These are phyloP conservation scores for Candida methanosorbosa DNA, from an alignment of 805 yeast genomes.

Conservation along the genomic window DNA sequence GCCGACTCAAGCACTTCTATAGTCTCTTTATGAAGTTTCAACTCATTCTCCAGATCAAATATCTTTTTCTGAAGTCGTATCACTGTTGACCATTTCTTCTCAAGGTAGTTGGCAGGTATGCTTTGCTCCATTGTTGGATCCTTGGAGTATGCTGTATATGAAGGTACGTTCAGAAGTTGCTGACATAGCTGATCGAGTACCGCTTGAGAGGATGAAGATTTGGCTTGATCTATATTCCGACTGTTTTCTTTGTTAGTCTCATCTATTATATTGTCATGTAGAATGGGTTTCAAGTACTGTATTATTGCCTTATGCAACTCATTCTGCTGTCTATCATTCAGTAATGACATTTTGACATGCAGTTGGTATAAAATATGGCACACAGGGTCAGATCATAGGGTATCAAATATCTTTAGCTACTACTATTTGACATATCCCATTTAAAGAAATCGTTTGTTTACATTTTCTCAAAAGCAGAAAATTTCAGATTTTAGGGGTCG, in stretches of 20 bases:
- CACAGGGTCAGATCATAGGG: no score
- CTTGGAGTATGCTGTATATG: no score
- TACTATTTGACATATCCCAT: no score
- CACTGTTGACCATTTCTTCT: slow-evolving; percentile 84
- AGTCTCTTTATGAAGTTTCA: slow-evolving; percentile 10
- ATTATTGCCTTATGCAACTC: slow-evolving; percentile 29
- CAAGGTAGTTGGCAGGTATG: slow-evolving; percentile 31
- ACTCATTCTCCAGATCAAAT: slow-evolving; percentile 58
- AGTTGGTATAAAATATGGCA: no score
- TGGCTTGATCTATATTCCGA: not conserved
- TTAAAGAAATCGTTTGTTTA: no score
- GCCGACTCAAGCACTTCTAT: not conserved
- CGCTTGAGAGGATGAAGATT: not conserved
- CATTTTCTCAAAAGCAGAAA: no score
- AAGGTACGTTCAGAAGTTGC: no score
- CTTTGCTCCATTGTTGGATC: slow-evolving; percentile 2
- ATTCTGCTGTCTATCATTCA: slow-evolving; percentile 23
- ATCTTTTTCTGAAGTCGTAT: slow-evolving; percentile 68
- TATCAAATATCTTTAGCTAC: no score
- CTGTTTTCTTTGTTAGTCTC: not conserved
- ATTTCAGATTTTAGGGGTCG: no score
- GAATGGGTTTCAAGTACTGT: slow-evolving; percentile 20
- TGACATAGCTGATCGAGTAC: not conserved
- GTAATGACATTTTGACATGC: slow-evolving; percentile 9
- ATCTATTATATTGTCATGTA: slow-evolving; percentile 1